Evolutionary conservation across 768 basidiomycete species (phyloP), one percentile per base, ranked within the genome.

Genomic region (Kwoniella dejecticola): DNA sequence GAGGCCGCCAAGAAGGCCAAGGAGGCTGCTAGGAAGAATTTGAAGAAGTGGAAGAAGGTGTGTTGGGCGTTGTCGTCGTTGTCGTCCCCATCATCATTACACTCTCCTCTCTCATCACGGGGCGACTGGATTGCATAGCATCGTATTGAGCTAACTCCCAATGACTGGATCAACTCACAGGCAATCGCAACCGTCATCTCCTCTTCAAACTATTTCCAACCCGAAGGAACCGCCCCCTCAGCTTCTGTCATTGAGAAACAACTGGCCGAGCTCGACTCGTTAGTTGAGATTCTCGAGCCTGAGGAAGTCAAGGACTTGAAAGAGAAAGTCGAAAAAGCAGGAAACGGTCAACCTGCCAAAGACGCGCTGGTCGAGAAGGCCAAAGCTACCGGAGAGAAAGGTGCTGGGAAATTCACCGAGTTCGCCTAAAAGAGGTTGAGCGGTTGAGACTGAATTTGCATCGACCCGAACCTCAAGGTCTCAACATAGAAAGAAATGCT

Each of bases 1-100:
- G 78, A 79, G 68, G 79, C 81, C n/a, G 83, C 82, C 72, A 86
- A 83, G 73, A 89, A 88, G 67, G 81, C 81, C 68, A 90, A 91
- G 69, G 90, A 91, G 69, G 88, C 79, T 29, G 79, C 79, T 19
- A 75, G 74, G 69, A 80, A 80, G 74, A 80, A 80, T 66, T 55
- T 77, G 61, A 80, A 80, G 63, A 80, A 80, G 71, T 79, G 85
- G 64, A 93, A 95, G 71, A 88, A 89, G 85, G 89, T 87, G 55
- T 33, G 81, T 67, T 15, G 12, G 31, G 15, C 17, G n/a, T 8
- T 40, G 31, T 38, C 42, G 31, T 47, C 31, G 7, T 30, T 30
- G 21, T 45, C 19, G 46, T 5, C 45, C 15, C 0, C 13, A 48
- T 42, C 19, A 30, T 50, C 45, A n/a, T n/a, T n/a, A n/a, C n/a